Evolutionary conservation across 257 asterid genomes (phyloP).

Genomic region (Galeopsis tetrahit): DNA sequence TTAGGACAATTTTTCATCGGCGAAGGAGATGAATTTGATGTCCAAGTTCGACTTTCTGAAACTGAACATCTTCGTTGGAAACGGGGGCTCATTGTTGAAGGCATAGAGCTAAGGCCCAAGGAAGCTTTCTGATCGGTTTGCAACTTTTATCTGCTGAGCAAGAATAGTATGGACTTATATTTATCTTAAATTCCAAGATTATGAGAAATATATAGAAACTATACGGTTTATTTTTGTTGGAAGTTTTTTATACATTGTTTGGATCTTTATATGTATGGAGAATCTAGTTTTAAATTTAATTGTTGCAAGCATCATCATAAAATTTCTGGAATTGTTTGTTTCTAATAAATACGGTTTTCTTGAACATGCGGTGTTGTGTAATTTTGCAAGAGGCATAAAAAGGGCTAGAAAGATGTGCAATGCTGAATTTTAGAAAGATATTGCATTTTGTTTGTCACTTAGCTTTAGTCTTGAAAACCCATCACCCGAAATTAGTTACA

Average conservation of each 20-base stretch:
- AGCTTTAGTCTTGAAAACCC: too few species aligned
- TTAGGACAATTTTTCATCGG: conserved; percentile 39
- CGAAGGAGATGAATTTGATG: conserved; percentile 28
- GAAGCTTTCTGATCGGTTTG: background rate
- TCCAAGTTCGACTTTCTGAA: conserved; percentile 32
- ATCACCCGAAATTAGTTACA: too few species aligned
- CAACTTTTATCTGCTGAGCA: background rate
- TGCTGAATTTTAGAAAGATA: background rate
- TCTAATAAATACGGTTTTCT: background rate
- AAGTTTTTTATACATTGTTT: background rate
- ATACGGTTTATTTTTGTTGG: too few species aligned
- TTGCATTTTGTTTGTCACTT: too few species aligned
- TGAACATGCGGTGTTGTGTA: background rate
- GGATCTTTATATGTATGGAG: background rate
- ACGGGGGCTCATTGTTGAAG: conserved; percentile 36
- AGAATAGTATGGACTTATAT: background rate
- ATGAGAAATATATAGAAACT: background rate
- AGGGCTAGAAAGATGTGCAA: background rate
- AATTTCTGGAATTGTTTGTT: background rate
- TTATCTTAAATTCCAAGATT: background rate
- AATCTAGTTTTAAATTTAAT: background rate
- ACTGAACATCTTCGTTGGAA: conserved; percentile 11
- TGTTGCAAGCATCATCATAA: background rate
- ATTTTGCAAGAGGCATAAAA: too few species aligned
- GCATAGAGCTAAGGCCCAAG: conserved; percentile 44